Conservation (phyloP, 495 filamentous ascomycete genomes). For the Apiosordaria backusii region DNA sequence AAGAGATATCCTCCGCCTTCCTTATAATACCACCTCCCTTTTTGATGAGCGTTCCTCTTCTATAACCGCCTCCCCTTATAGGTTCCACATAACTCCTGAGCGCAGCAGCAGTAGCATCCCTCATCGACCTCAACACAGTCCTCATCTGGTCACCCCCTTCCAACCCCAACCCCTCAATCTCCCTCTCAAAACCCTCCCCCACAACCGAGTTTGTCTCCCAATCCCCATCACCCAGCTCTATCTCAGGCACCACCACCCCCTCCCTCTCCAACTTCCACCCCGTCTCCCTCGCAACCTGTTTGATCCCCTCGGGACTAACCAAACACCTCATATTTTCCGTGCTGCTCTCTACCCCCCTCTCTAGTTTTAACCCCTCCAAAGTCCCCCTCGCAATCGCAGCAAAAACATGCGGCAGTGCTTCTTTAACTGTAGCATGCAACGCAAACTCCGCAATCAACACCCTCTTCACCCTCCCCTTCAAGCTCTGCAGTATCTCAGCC, state of each 20-base stretch:
- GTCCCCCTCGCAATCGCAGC: slow-evolving; percentile 35
- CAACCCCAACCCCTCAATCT: slow-evolving; percentile 20
- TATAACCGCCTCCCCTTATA: too few relatives aligned
- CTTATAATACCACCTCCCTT: not conserved
- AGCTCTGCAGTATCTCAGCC: slow-evolving; percentile 30
- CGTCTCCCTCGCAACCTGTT: slow-evolving; percentile 17
- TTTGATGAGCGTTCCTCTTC: too few relatives aligned
- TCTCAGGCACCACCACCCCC: slow-evolving; percentile 30
- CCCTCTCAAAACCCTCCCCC: slow-evolving; percentile 23
- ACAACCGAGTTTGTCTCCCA: slow-evolving; percentile 43
- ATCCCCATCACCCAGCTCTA: slow-evolving; percentile 42
- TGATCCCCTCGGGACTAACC: slow-evolving; percentile 21
- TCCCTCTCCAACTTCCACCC: slow-evolving; percentile 32
- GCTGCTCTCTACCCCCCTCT: slow-evolving; percentile 1
- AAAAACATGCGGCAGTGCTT: slow-evolving; percentile 41
- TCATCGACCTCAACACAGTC: slow-evolving; percentile 31
- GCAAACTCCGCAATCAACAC: slow-evolving; percentile 45
- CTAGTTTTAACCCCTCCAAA: slow-evolving; percentile 21
- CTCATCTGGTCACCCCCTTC: slow-evolving; percentile 33
- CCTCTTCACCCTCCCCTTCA: slow-evolving; percentile 30
- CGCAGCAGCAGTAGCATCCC: slow-evolving; percentile 35
- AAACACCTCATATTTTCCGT: slow-evolving; percentile 20
- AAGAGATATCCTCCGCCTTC: not conserved
- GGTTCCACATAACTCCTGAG: slow-evolving; percentile 32
- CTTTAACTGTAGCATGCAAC: slow-evolving; percentile 26